Evolutionary conservation across 495 filamentous ascomycete genomes (phyloP), one percentile per base, ranked within the genome.

Genomic region (Neurospora hispaniola): DNA sequence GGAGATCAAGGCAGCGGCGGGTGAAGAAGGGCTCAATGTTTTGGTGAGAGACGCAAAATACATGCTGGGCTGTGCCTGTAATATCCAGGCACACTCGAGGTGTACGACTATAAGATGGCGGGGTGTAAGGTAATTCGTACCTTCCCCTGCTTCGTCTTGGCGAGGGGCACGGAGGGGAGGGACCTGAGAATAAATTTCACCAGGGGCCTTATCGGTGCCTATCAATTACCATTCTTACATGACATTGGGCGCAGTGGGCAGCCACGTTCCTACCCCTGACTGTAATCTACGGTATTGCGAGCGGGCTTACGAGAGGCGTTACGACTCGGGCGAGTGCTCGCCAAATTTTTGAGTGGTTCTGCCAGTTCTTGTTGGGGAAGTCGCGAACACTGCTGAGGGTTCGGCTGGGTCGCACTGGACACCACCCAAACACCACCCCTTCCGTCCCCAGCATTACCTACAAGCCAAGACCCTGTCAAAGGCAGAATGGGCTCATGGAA

Each of bases 361-460:
- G 75, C 35, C 35, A 38, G 76, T 72, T 80, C 77, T 80, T 81
- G 79, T 80, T 81, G 79, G 80, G 80, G 80, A 77, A 79, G 72
- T 73, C 70, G 75, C 70, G 71, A 73, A 75, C 76, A 68, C 71
- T 41, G 54, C 54, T 66, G 54, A 31, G 54, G 35, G 54, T 66
- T 66, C 27, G 54, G 54, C 31, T 14, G 54, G 73, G 69, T 72
- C 48, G 71, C 66, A 27, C 48, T 48, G 43, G 35, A 38, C 35
- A 38, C 35, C 35, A 35, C 59, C 73, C 43, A 62, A 54, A 72
- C 74, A 78, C 79, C 77, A 80, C 77, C 69, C 69, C 20, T 40
- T 35, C 70, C 39, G 31, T 71, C 70, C 70, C 70, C 42, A 71
- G 54, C 54, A 66, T 66, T 18, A 27, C 54, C 54, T 66, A 27